Evolutionary conservation across 1,284 basidiomycete species (phyloP), one percentile per base, ranked within the genome.

Genomic region (Sporisorium exsertum): DNA sequence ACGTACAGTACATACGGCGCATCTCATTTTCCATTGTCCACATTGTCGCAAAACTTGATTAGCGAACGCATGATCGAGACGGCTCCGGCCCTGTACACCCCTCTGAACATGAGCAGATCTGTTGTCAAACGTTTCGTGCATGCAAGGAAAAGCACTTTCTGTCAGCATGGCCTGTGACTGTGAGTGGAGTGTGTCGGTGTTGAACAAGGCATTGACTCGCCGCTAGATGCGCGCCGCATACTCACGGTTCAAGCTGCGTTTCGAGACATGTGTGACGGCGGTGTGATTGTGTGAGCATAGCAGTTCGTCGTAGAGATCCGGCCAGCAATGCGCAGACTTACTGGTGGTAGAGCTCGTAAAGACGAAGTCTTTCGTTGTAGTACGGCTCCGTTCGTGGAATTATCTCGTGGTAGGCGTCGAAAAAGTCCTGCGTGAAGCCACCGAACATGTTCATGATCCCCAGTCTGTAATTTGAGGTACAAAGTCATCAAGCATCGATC

Each of bases 361-460:
- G 66, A 9, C 58, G 58, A 5, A 69, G 37, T 20, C 72, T 52
- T 33, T 74, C 50, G 13, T 69, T 40, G 49, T 74, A 74, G 29
- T 74, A 55, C 13, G 72, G 66, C 47, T 74, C 58, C 8, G 54
- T 58, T 16, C 52, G 51, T 1, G 72, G 72, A 5, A 74, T 58
- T 3, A 69, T 47, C 26, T 59, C 50, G 58, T 74, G 72, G 37
- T 74, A 74, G n/a, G 72, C 72, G 20, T 69, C 63, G 52, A 74
- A 74, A 27, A 74, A 74, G 51, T 69, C 72, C n/a, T 64, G 37
- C 20, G 66, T 69, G 52, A 74, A 74, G 42, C 72, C 72, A 1
- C 72, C 72, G n/a, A 69, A 74, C 72, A 74, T 74, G 59, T 65
- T 61, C 72, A 74, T 74, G 37, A 74, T 74, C 5, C 72, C 72